Percentiles rank a stretch among this genome's conserved stretches.
Evolutionary conservation across 108 stramenopile species (phyloP).

Genomic region (Cyclotella kingstonii): DNA sequence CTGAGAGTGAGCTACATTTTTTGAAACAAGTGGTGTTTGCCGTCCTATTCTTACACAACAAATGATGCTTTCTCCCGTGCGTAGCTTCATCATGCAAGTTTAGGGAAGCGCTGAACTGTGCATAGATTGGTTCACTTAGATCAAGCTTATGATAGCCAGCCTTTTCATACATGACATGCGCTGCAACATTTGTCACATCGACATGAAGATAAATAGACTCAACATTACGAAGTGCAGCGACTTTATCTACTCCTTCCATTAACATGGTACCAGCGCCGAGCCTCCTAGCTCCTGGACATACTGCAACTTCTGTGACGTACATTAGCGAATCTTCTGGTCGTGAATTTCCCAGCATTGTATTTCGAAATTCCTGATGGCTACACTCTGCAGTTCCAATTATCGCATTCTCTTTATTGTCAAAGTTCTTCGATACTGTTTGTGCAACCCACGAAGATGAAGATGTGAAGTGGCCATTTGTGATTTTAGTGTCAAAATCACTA

Average conservation of each 20-base stretch:
- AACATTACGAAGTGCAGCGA: conserved; percentile 60
- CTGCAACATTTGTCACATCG: conserved; percentile 69
- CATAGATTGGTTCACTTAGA: conserved; percentile 49
- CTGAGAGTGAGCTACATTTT: conserved; percentile 10
- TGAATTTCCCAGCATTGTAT: conserved; percentile 58
- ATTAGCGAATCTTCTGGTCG: conserved; percentile 56
- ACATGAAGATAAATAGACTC: conserved; percentile 85
- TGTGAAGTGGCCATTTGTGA: conserved; percentile 22
- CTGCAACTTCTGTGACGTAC: conserved; percentile 87
- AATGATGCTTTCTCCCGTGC: conserved; percentile 64
- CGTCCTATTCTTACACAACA: conserved; percentile 60
- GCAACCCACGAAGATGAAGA: conserved; percentile 1
- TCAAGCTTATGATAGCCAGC: conserved; percentile 58
- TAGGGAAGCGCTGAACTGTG: conserved; percentile 75
- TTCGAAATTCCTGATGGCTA: conserved; percentile 78
- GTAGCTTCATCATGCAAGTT: conserved; percentile 81
- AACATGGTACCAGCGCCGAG: conserved; percentile 61
- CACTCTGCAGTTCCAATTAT: conserved; percentile 81
- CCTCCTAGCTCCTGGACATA: conserved; percentile 53
- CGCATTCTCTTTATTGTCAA: not conserved
- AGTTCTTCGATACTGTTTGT: not conserved
- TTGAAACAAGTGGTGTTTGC: conserved; percentile 56
- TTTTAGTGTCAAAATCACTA: conserved; percentile 25
- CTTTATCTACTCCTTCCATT: conserved; percentile 58
- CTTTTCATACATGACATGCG: conserved; percentile 61